A percentile compares a stretch with the other conserved stretches of the same genome.
Conservation (phyloP, 805 yeast species). For the Metschnikowia aberdeeniae region DNA sequence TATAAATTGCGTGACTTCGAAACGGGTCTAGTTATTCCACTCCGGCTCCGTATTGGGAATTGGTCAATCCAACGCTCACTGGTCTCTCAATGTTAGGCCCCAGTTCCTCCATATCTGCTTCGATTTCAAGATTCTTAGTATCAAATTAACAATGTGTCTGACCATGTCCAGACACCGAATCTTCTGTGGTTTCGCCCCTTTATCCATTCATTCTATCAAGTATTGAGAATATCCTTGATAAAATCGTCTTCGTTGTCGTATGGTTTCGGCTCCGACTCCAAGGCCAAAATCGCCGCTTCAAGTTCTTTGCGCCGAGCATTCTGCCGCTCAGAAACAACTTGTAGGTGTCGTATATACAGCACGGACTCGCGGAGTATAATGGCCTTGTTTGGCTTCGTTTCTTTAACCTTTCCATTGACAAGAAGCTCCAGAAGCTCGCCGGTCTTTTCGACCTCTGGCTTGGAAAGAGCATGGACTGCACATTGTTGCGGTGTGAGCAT, state of each 20-base stretch:
- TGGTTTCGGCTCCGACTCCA: constrained; percentile 8
- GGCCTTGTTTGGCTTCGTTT: constrained; percentile 78
- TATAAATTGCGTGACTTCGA: no score
- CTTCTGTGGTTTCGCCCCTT: background rate
- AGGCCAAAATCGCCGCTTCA: constrained; percentile 19
- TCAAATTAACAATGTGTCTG: no score
- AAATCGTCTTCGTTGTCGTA: background rate
- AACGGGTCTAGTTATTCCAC: no score
- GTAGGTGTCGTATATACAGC: constrained; percentile 68
- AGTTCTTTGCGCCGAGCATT: constrained; percentile 44
- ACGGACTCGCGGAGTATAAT: constrained; percentile 73
- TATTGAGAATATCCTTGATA: background rate
- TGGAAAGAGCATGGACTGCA: constrained; percentile 41
- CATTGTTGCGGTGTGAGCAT: constrained; percentile 46
- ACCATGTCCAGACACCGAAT: no score
- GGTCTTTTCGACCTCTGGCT: constrained; percentile 26
- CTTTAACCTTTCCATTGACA: constrained; percentile 46
- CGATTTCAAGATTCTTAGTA: no score
- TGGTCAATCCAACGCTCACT: no score
- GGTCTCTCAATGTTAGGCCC: no score
- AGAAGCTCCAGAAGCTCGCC: constrained; percentile 34
- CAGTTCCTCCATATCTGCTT: no score
- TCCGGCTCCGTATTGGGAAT: no score
- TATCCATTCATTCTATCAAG: background rate
- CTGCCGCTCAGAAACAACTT: constrained; percentile 57